Base-by-base conservation (phyloP, 176 grass and related monocot genomes). In the Ensete glaucum region DNA sequence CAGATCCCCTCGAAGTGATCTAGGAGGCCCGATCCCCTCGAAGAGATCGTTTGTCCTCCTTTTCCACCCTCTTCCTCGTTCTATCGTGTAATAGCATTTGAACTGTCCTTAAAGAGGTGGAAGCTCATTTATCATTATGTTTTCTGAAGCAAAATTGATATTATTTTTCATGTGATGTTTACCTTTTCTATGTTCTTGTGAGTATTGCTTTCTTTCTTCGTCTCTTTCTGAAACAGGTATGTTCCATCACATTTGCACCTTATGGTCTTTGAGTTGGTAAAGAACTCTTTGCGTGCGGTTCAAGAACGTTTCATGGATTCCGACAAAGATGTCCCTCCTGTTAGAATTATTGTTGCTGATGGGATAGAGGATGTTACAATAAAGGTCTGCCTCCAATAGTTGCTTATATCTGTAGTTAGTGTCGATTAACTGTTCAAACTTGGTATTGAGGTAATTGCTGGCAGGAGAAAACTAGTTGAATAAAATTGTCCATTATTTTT, bases 271-370 rank as follows among this genome's bases (percentile, higher is more conserved):
- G 94, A 98, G 71, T 70, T 98, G 78, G 80, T 98, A 51, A 98
- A 98, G 84, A 98, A 98, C 75, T 98, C 94, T 73, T 72, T 98
- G 53, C 83, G 94, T 50, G 94, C 94, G n/a, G 94, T 98, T 86
- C 94, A 98, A 74, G 94, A 98, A 80, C 90, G 80, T 19, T 87
- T 75, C 69, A 88, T 90, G 85, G 29, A 98, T 84, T 93, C 94
- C 72, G 86, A 98, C 67, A 90, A 87, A 53, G 85, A 87, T 71
- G 84, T 79, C 50, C 88, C 94, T 72, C 90, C 94, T 9, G 80
- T 98, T 75, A 85, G 86, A 85, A 98, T 98, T 62, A 85, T 98
- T 79, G 94, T 98, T 76, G 87, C 94, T 73, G 94, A 93, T 81
- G 94, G 94, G 71, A 79, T 85, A 81, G 94, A 98, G 73, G 94